Evolutionary conservation across 1,139 yeast genomes (phyloP).

Genomic region (Geotrichum histeridarum): DNA sequence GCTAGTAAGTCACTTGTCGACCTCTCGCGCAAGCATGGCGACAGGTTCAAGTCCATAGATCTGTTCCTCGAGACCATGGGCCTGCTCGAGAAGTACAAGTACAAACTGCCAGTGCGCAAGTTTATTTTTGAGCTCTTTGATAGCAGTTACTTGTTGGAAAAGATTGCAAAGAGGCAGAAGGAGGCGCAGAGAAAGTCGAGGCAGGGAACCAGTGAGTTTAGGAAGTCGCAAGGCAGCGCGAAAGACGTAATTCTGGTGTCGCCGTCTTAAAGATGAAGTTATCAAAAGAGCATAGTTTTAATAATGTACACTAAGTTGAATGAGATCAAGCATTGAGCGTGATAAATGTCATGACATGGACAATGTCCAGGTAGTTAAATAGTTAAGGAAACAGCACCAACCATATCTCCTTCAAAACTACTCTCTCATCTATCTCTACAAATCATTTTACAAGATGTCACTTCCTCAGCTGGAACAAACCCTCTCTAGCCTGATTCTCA

Average conservation of each 20-base stretch:
- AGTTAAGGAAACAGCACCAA: no score
- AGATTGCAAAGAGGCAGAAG: conserved; percentile 22
- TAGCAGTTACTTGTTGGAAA: conserved; percentile 53
- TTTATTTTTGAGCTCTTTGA: conserved; percentile 67
- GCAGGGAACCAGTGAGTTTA: conserved; percentile 2
- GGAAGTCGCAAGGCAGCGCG: background rate
- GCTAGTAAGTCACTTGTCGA: conserved; percentile 60
- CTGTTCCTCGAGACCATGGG: conserved; percentile 58
- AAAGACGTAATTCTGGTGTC: background rate
- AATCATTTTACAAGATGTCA: no score
- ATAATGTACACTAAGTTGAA: no score
- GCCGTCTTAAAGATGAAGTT: no score
- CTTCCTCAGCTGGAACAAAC: no score
- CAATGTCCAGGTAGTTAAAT: no score
- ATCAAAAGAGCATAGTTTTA: no score
- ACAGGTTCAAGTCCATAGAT: conserved; percentile 52
- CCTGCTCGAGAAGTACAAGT: conserved; percentile 62
- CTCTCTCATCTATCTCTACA: no score
- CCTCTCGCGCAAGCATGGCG: conserved; percentile 51
- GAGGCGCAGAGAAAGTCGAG: conserved; percentile 7
- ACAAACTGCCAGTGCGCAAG: conserved; percentile 57
- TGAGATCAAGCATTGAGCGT: no score
- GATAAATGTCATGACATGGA: no score
- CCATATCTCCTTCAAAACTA: no score
- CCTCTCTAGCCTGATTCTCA: no score